Evolutionary conservation across 202 grass and related monocot species (phyloP).

Genomic region (Bolboschoenoplectus hybrid): DNA sequence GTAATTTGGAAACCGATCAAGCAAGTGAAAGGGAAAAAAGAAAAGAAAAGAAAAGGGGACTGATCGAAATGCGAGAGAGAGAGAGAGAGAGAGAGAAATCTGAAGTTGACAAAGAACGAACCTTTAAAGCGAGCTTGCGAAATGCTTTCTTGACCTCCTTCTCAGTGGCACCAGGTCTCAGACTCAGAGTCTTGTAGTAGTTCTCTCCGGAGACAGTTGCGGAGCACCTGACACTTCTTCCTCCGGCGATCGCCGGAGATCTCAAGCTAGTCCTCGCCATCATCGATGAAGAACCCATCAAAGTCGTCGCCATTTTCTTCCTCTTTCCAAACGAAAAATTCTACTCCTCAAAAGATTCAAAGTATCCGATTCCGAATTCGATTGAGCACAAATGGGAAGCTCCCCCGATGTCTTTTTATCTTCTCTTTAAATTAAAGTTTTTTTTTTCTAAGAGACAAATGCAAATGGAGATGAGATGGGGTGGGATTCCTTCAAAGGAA

Average conservation of each 20-base stretch:
- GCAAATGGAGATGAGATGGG: slow-evolving; percentile 8
- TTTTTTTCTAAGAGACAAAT: background rate
- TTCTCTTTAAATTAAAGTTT: background rate
- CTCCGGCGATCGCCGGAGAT: slow-evolving; percentile 39
- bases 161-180: slow-evolving; percentile 58
- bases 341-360: too few relatives aligned
- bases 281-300: slow-evolving; percentile 36
- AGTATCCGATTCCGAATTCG: slow-evolving; percentile 8
- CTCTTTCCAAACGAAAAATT: slow-evolving; percentile 1
- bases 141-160: slow-evolving; percentile 87
- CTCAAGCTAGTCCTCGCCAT: background rate
- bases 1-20: background rate
- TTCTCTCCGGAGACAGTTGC: slow-evolving; percentile 43
- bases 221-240: slow-evolving; percentile 23
- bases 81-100: background rate
- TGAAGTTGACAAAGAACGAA: slow-evolving; percentile 19
- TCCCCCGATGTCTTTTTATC: background rate
- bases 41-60: too few relatives aligned
- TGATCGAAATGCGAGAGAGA: too few relatives aligned
- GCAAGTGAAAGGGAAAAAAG: background rate
- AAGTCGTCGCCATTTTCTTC: slow-evolving; percentile 28
- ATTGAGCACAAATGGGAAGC: background rate
- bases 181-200: slow-evolving; percentile 62
- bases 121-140: slow-evolving; percentile 74
- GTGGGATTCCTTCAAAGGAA: background rate